Evolutionary conservation across 331 rosid genomes (phyloP).

Genomic region (Acacia concinna): DNA sequence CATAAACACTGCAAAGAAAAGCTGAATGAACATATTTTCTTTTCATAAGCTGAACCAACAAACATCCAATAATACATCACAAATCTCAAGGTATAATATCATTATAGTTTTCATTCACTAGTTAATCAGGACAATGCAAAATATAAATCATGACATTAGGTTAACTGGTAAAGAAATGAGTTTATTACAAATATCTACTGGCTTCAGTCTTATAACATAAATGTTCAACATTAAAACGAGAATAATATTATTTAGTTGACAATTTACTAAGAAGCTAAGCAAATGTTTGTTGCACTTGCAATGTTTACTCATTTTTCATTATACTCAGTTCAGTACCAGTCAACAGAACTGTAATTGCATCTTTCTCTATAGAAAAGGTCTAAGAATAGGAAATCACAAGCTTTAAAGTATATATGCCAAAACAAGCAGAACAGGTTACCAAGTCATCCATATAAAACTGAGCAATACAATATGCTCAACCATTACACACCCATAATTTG

Average conservation of each 20-base stretch:
- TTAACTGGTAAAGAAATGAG: slow-evolving; percentile 5
- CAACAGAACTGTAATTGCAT: background rate
- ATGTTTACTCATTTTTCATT: background rate
- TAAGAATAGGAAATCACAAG: background rate
- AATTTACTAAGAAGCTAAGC: background rate
- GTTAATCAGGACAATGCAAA: background rate
- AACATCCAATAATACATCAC: slow-evolving; percentile 8
- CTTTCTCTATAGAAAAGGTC: background rate
- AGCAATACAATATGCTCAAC: background rate
- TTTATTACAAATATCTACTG: background rate
- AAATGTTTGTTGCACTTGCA: background rate
- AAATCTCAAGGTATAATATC: background rate
- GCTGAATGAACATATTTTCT: slow-evolving; percentile 28
- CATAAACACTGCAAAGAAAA: slow-evolving; percentile 65
- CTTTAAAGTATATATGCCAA: background rate
- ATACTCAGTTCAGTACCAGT: background rate
- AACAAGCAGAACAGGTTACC: background rate
- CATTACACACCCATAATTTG: background rate
- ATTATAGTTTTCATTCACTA: slow-evolving; percentile 6
- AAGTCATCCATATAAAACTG: background rate
- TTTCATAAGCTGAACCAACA: slow-evolving; percentile 13
- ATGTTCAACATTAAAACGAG: background rate
- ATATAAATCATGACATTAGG: background rate
- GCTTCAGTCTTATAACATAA: background rate
- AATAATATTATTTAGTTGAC: slow-evolving; percentile 5